These are phyloP conservation scores for Avena eriantha DNA, from an alignment of 176 grass and related monocot species.

Conservation along the genomic window DNA sequence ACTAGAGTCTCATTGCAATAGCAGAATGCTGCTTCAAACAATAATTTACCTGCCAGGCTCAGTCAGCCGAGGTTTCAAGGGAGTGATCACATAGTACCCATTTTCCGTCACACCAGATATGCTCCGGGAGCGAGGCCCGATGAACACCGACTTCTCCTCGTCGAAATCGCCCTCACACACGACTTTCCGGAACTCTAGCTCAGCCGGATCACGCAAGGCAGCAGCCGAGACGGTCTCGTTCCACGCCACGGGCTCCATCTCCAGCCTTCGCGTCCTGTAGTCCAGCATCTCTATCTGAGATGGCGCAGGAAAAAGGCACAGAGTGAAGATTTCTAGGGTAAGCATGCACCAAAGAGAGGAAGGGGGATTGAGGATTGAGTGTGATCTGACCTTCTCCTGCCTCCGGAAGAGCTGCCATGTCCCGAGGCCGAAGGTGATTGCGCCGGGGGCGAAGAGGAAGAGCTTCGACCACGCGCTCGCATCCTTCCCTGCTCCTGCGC, in stretches of 20 bases:
- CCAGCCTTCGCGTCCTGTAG: slow-evolving; percentile 83
- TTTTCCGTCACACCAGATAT: slow-evolving; percentile 94
- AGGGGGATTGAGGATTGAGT: not conserved
- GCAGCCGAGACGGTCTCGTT: slow-evolving; percentile 52
- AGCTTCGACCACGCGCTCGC: slow-evolving; percentile 72
- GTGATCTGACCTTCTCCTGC: slow-evolving; percentile 76
- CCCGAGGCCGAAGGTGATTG: slow-evolving; percentile 94
- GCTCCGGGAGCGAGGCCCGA: slow-evolving; percentile 90
- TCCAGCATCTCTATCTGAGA: slow-evolving; percentile 94
- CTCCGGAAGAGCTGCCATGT: slow-evolving; percentile 96
- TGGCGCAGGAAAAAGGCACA: slow-evolving; percentile 20
- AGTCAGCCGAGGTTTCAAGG: slow-evolving; percentile 59
- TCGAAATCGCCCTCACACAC: slow-evolving; percentile 83
- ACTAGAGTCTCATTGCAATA: not conserved
- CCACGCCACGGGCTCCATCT: slow-evolving; percentile 78
- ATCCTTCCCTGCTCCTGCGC: slow-evolving; percentile 66
- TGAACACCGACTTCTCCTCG: slow-evolving; percentile 66
- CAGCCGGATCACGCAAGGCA: slow-evolving; percentile 41
- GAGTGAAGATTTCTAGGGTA: slow-evolving; percentile 21
- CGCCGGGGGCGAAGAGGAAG: slow-evolving; percentile 90
- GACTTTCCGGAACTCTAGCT: slow-evolving; percentile 76
- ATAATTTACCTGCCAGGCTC: slow-evolving; percentile 66
- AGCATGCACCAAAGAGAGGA: not conserved
- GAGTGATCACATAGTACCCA: slow-evolving; percentile 92
- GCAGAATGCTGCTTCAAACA: slow-evolving; percentile 18